These are phyloP conservation scores for Pythium brassicae DNA, from an alignment of 352 stramenopile species.

Conservation along the genomic window DNA sequence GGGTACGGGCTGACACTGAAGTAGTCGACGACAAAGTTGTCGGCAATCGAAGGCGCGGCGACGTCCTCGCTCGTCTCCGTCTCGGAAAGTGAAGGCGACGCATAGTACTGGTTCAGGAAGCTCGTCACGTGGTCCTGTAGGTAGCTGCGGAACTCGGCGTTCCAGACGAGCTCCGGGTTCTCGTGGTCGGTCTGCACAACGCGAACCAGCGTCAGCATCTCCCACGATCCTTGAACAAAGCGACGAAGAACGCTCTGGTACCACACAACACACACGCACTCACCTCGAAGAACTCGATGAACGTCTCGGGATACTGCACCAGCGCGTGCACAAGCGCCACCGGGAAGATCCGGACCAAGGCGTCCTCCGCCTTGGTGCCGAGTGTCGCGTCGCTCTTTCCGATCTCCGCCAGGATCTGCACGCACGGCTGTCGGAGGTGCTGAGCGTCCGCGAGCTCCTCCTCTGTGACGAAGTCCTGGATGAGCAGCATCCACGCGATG, in stretches of 20 bases:
- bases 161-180: slow-evolving; percentile 94
- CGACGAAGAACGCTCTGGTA: neutral
- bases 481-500: slow-evolving; percentile 65
- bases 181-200: slow-evolving; percentile 77
- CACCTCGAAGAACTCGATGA: slow-evolving; percentile 62
- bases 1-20: slow-evolving; percentile 60
- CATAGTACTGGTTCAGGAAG: slow-evolving; percentile 81
- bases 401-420: slow-evolving; percentile 65
- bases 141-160: slow-evolving; percentile 79
- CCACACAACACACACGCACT: neutral
- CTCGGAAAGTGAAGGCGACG: slow-evolving; percentile 39
- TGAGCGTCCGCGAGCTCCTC: slow-evolving; percentile 56
- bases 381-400: slow-evolving; percentile 34
- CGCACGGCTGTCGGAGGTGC: slow-evolving; percentile 47
- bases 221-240: neutral
- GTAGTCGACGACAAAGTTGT: slow-evolving; percentile 75
- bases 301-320: slow-evolving; percentile 39
- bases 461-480: slow-evolving; percentile 60
- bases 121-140: slow-evolving; percentile 64
- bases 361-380: slow-evolving; percentile 43
- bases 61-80: slow-evolving; percentile 27
- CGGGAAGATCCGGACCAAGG: slow-evolving; percentile 71
- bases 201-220: slow-evolving; percentile 4
- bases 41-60: slow-evolving; percentile 28
- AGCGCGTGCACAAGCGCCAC: slow-evolving; percentile 55